Percentiles rank a stretch among this genome's conserved stretches.
These are phyloP conservation scores for Chaetomium fimeti DNA, from an alignment of 495 filamentous ascomycete genomes.

Conservation along the genomic window DNA sequence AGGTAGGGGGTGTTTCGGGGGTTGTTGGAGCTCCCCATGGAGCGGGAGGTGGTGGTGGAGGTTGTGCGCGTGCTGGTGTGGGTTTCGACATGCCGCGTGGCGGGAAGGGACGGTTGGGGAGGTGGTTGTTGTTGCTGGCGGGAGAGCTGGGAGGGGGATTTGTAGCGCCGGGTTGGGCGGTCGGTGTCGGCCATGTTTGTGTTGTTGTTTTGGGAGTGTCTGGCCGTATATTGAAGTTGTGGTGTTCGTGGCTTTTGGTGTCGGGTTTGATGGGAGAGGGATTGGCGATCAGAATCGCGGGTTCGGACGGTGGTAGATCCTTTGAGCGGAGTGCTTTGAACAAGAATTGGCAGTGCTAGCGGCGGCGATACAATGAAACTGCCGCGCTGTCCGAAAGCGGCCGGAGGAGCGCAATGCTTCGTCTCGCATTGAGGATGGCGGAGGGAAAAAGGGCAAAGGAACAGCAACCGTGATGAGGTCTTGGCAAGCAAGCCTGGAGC, in stretches of 20 bases:
- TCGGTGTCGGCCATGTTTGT: neutral
- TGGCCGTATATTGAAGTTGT: neutral
- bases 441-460: neutral
- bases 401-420: neutral
- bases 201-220: neutral
- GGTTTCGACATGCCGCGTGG: constrained; percentile 28
- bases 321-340: neutral
- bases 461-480: neutral
- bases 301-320: neutral
- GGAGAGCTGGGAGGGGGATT: constrained; percentile 19
- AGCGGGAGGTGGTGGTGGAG: constrained; percentile 2
- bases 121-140: constrained; percentile 28
- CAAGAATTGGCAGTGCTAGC: neutral
- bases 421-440: neutral
- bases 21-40: neutral
- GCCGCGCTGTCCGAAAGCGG: neutral
- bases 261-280: neutral
- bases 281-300: neutral
- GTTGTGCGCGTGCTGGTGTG: neutral
- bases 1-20: constrained; percentile 49
- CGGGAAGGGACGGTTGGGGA: constrained; percentile 57
- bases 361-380: neutral
- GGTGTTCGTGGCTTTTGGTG: neutral
- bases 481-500: constrained; percentile 13
- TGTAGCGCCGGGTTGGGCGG: constrained; percentile 11